These are phyloP conservation scores for Herpotrichia juniperi DNA, from an alignment of 2,329 filamentous ascomycete genomes.

Conservation along the genomic window DNA sequence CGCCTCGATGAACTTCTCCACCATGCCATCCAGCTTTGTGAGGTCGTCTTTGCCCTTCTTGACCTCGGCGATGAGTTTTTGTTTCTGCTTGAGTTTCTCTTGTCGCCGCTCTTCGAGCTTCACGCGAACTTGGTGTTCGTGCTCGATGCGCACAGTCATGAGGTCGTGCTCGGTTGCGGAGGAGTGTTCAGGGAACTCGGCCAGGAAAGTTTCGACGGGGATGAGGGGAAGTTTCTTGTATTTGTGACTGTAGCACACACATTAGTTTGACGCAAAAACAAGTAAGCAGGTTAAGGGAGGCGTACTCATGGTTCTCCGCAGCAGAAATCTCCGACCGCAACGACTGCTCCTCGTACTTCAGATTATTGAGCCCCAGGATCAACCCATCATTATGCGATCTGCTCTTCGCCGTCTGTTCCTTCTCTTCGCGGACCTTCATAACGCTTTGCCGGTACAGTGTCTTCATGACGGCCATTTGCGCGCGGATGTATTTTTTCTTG, in stretches of 20 bases:
- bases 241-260: constrained; percentile 68
- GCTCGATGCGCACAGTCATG: constrained; percentile 88
- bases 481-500: constrained; percentile 75
- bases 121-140: constrained; percentile 85
- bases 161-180: constrained; percentile 76
- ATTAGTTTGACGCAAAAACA: background rate
- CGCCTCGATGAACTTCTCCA: constrained; percentile 93
- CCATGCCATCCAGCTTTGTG: constrained; percentile 85
- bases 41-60: constrained; percentile 94
- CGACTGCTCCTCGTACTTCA: constrained; percentile 95
- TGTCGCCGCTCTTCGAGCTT: constrained; percentile 83
- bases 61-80: constrained; percentile 74
- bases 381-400: constrained; percentile 90
- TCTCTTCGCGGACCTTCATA: constrained; percentile 82
- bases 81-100: constrained; percentile 65
- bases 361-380: constrained; percentile 90
- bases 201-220: constrained; percentile 80
- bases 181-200: constrained; percentile 75
- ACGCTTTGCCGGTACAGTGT: constrained; percentile 83
- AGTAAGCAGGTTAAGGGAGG: constrained; percentile 24
- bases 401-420: constrained; percentile 82
- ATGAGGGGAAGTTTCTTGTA: constrained; percentile 87
- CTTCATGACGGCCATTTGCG: constrained; percentile 64
- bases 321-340: constrained; percentile 87
- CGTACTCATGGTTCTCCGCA: constrained; percentile 90